Conservation (phyloP, 2,329 filamentous ascomycete species). For the Byssothecium circinans region DNA sequence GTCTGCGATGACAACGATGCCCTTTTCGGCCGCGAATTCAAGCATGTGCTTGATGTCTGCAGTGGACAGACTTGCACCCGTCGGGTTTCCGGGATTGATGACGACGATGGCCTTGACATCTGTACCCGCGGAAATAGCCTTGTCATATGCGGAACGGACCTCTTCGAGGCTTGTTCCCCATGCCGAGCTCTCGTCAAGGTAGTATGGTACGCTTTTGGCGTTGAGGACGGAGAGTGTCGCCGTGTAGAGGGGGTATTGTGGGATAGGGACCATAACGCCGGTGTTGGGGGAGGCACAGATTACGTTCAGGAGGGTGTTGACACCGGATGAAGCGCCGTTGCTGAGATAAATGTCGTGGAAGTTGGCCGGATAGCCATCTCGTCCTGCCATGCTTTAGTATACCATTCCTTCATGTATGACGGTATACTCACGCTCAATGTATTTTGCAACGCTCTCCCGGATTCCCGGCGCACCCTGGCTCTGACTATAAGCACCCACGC, state of each 20-base stretch:
- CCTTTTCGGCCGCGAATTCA: conserved; percentile 80
- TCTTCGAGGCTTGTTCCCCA: conserved; percentile 88
- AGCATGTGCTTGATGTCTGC: conserved; percentile 83
- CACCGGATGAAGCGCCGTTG: conserved; percentile 87
- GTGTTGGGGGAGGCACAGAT: conserved; percentile 77
- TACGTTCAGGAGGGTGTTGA: conserved; percentile 88
- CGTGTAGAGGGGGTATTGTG: conserved; percentile 97
- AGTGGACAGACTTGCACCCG: conserved; percentile 79
- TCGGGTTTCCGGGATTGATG: conserved; percentile 98
- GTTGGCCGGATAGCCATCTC: conserved; percentile 85
- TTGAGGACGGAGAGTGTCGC: conserved; percentile 85
- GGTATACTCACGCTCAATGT: conserved; percentile 75
- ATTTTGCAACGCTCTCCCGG: conserved; percentile 85
- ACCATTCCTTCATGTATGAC: background rate
- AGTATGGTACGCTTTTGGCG: conserved; percentile 87
- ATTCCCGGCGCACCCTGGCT: conserved; percentile 87
- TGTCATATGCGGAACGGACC: conserved; percentile 72
- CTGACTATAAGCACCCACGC: conserved; percentile 94
- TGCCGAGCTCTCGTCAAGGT: conserved; percentile 79
- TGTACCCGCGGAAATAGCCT: conserved; percentile 74
- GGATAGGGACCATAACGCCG: conserved; percentile 90
- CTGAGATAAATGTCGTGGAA: conserved; percentile 85
- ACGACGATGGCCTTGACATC: conserved; percentile 93
- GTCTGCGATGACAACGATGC: conserved; percentile 88
- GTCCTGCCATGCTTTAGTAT: conserved; percentile 53